These are phyloP conservation scores for Apophysomyces ossiformis DNA, from an alignment of 371 early-diverging fungal genomes.

Conservation along the genomic window DNA sequence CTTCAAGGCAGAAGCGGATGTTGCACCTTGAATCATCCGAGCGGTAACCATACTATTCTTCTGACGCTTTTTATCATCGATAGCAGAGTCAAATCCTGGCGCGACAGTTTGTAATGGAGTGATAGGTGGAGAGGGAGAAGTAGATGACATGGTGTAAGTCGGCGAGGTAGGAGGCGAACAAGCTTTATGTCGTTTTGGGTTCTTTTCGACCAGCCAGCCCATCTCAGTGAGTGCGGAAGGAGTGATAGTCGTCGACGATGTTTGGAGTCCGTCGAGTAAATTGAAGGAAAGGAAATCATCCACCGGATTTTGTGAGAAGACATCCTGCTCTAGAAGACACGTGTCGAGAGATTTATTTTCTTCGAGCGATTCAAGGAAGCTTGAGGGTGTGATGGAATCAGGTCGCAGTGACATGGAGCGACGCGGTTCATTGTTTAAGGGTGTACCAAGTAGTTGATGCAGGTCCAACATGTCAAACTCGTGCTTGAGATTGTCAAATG, in stretches of 20 bases:
- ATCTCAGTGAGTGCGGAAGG: conserved; percentile 18
- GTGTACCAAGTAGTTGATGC: conserved; percentile 25
- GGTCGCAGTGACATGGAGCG: conserved; percentile 42
- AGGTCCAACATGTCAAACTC: conserved; percentile 27
- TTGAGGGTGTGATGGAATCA: conserved; percentile 38
- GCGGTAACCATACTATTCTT: conserved; percentile 17
- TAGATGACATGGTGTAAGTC: conserved; percentile 17
- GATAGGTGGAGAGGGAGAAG: conserved; percentile 35
- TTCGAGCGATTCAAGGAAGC: conserved; percentile 61
- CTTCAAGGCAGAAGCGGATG: conserved; percentile 28
- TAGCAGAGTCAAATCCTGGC: background rate
- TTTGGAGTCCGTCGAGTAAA: conserved; percentile 1
- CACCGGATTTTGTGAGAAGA: background rate
- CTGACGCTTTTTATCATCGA: conserved; percentile 2
- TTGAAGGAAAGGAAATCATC: background rate
- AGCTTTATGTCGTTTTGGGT: background rate
- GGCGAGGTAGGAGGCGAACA: conserved; percentile 8
- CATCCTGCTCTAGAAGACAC: background rate
- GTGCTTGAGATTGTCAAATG: conserved; percentile 20
- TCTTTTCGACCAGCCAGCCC: conserved; percentile 15
- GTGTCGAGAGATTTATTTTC: conserved; percentile 17
- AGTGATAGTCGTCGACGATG: background rate
- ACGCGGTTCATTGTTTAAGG: background rate
- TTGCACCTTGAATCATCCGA: conserved; percentile 36
- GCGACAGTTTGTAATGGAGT: conserved; percentile 22